Percentiles rank a stretch among this genome's conserved stretches.
Conservation (phyloP, 257 asterid genomes). For the Plantago elongata region DNA sequence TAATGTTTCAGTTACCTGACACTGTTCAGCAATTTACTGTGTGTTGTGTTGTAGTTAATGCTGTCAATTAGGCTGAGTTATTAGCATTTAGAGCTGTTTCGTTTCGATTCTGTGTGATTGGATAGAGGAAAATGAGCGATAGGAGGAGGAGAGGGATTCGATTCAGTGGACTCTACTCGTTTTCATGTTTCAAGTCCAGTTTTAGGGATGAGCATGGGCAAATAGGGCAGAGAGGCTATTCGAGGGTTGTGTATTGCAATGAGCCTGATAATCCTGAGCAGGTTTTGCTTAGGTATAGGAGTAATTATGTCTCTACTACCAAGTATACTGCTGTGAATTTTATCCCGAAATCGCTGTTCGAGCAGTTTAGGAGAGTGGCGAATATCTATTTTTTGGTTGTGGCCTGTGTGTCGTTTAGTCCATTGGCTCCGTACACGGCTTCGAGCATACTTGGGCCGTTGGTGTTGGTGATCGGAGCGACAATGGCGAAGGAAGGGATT, state of each 20-base stretch:
- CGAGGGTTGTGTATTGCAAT: slow-evolving; percentile 76
- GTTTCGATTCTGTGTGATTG: not conserved
- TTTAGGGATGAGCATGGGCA: slow-evolving; percentile 57
- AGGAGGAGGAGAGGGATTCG: slow-evolving; percentile 31
- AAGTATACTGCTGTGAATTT: slow-evolving; percentile 75
- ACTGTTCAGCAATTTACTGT: not conserved
- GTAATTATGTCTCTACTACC: slow-evolving; percentile 85
- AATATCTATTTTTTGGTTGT: slow-evolving; percentile 79
- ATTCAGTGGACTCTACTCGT: slow-evolving; percentile 65
- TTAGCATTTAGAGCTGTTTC: not conserved
- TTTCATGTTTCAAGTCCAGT: slow-evolving; percentile 54
- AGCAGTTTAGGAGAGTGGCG: slow-evolving; percentile 99
- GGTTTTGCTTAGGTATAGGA: slow-evolving; percentile 45
- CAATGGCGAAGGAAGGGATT: slow-evolving; percentile 86
- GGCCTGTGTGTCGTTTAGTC: slow-evolving; percentile 83
- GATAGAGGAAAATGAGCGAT: slow-evolving; percentile 38
- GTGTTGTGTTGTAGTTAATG: slow-evolving; percentile 6
- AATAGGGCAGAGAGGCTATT: slow-evolving; percentile 82
- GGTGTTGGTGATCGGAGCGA: slow-evolving; percentile 81
- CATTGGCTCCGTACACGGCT: slow-evolving; percentile 79
- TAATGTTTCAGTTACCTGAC: slow-evolving; percentile 1
- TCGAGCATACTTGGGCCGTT: slow-evolving; percentile 70
- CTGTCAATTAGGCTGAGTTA: not conserved
- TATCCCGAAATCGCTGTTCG: slow-evolving; percentile 84
- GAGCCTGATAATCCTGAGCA: slow-evolving; percentile 75